Percentiles rank a stretch among this genome's conserved stretches.
These are phyloP conservation scores for Saksenaea vasiformis DNA, from an alignment of 371 early-diverging fungal species.

Conservation along the genomic window DNA sequence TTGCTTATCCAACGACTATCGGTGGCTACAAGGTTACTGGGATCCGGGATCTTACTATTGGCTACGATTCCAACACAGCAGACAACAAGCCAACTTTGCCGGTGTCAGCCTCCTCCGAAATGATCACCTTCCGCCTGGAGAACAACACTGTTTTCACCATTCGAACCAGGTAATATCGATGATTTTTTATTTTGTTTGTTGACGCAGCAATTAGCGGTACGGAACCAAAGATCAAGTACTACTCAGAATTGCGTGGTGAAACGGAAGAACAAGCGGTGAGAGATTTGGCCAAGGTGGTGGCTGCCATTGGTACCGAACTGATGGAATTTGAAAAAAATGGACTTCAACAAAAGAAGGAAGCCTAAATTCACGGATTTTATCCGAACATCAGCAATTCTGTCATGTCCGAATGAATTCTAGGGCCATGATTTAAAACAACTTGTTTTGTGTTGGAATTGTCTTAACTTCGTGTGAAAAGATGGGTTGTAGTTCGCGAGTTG, in stretches of 20 bases:
- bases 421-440: too few species aligned
- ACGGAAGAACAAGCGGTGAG: slow-evolving; percentile 51
- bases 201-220: slow-evolving; percentile 67
- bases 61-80: slow-evolving; percentile 76
- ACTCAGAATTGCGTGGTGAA: slow-evolving; percentile 75
- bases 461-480: too few species aligned
- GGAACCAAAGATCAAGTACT: slow-evolving; percentile 97
- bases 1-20: slow-evolving; percentile 73
- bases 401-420: too few species aligned
- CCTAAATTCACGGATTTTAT: background rate
- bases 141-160: slow-evolving; percentile 75
- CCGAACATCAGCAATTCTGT: background rate
- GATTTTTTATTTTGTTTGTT: background rate
- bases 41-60: slow-evolving; percentile 88
- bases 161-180: slow-evolving; percentile 59
- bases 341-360: slow-evolving; percentile 41
- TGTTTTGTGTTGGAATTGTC: too few species aligned
- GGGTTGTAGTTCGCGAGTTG: too few species aligned
- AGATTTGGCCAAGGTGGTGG: slow-evolving; percentile 50
- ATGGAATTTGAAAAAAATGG: slow-evolving; percentile 59
- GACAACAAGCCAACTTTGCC: slow-evolving; percentile 74
- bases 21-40: slow-evolving; percentile 69
- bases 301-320: slow-evolving; percentile 57
- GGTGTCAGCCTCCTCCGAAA: slow-evolving; percentile 80
- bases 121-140: slow-evolving; percentile 89